Evolutionary conservation across 495 filamentous ascomycete species (phyloP), one percentile per base, ranked within the genome.

Genomic region (Hypoxylon fragiforme): DNA sequence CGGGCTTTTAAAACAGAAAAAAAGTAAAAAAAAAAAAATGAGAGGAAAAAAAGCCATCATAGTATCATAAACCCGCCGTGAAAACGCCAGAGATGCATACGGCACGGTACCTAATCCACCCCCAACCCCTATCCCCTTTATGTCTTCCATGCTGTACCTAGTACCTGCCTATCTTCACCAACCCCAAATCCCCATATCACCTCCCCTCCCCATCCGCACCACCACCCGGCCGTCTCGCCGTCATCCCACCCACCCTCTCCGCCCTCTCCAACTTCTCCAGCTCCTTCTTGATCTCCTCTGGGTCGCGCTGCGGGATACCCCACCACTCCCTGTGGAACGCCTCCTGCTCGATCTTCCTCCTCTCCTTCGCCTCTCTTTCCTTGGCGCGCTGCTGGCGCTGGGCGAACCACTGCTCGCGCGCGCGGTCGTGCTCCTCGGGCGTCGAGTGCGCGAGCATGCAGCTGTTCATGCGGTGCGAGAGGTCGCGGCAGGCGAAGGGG

Each of bases 381-480:
- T 73, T 71, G 43, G 80, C 76, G 62, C 91, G 78, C 72, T 89
- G 81, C 57, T 86, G 77, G 55, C 82, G 79, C 37, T 75, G 78
- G 37, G 82, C 80, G 66, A 97, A 97, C 95, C 94, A 98, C 64
- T 97, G 90, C 67, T 95, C 90, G 21, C 94, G 78, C 57, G 94
- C 94, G 13, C 81, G 83, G 73, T 98, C 94, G 66, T 91, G 82
- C 71, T 96, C 88, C 46, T 83, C 85, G 44, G 81, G 87, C 32
- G 87, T 94, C 13, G 92, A 91, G 72, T 95, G 85, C 31, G 76
- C 64, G 44, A 91, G 70, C 92, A 98, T 96, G 74, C 94, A 98
- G 43, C 73, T 78, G 73, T 97, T 97, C 94, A 98, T 98, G 15
- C 82, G 77, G 28, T 85, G 81, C 35, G 88, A 87, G 60, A 91